phyloP scores from a whole-genome alignment of 176 grass and related monocot species.

The Rhynchospora tenuis region DNA sequence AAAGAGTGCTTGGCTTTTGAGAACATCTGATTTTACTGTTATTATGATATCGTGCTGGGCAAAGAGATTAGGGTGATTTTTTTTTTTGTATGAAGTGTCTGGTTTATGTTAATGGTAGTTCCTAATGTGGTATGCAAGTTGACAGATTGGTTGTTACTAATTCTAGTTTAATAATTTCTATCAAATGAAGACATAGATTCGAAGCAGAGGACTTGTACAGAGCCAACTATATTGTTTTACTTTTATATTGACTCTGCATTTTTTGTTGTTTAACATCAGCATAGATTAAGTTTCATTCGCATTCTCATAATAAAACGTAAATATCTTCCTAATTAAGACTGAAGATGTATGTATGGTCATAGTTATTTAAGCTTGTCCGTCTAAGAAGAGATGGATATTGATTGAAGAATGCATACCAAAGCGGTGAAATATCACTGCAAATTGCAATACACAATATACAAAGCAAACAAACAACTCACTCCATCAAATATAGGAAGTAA shows the following conservation, averaged over 20 bases:
- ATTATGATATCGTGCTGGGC: not conserved
- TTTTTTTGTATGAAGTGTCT: not conserved
- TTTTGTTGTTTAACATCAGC: not conserved
- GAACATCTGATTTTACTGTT: not conserved
- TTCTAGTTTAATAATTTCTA: not conserved
- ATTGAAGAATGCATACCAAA: not conserved
- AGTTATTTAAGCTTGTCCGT: too few species aligned
- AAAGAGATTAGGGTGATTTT: not conserved
- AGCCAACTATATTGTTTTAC: not conserved
- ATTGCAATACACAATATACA: not conserved
- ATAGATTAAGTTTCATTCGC: not conserved
- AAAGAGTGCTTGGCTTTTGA: conserved; percentile 23
- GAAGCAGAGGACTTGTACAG: not conserved
- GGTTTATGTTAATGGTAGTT: not conserved
- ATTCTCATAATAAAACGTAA: not conserved
- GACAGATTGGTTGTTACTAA: not conserved
- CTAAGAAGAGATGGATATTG: not conserved
- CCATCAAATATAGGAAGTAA: not conserved
- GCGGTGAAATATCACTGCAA: not conserved
- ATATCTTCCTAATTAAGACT: too few species aligned
- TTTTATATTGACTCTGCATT: not conserved
- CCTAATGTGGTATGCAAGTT: not conserved
- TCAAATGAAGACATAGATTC: not conserved
- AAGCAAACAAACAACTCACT: not conserved
- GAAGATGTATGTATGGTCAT: too few species aligned